Percentiles rank a stretch among this genome's conserved stretches.
phyloP scores from a whole-genome alignment of 2,329 filamentous ascomycete genomes.

The Blastomyces silverae region DNA sequence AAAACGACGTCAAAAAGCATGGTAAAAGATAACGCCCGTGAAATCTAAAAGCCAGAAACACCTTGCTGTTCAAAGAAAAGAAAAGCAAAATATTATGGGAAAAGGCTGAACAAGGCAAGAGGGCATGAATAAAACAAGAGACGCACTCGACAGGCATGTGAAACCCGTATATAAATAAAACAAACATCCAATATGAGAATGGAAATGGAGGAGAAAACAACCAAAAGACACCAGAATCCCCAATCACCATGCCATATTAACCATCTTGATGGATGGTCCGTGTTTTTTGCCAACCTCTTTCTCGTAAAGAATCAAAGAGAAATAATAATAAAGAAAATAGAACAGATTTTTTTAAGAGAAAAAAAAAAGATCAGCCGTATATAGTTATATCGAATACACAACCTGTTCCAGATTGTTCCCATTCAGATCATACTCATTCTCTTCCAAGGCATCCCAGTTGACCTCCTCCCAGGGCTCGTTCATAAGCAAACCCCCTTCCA shows the following conservation, averaged over 20 bases:
- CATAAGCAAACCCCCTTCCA: slow-evolving; percentile 25
- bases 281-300: background rate
- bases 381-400: slow-evolving; percentile 29
- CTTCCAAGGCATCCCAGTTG: slow-evolving; percentile 39
- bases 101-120: background rate
- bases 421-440: slow-evolving; percentile 26
- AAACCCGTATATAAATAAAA: background rate
- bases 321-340: background rate
- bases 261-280: background rate
- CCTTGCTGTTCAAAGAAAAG: background rate
- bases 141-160: background rate
- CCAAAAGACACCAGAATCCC: background rate
- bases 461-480: slow-evolving; percentile 31
- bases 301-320: background rate
- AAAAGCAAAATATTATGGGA: background rate
- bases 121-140: background rate
- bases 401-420: slow-evolving; percentile 26
- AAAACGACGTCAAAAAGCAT: background rate
- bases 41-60: slow-evolving; percentile 8
- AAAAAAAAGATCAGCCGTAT: slow-evolving; percentile 7
- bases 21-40: background rate
- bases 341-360: background rate
- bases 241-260: background rate
- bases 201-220: background rate
- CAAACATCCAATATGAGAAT: background rate